Evolutionary conservation across 129 eudicot genomes (phyloP), one percentile per base, ranked within the genome.

Genomic region (Smallanthus sonchifolius): DNA sequence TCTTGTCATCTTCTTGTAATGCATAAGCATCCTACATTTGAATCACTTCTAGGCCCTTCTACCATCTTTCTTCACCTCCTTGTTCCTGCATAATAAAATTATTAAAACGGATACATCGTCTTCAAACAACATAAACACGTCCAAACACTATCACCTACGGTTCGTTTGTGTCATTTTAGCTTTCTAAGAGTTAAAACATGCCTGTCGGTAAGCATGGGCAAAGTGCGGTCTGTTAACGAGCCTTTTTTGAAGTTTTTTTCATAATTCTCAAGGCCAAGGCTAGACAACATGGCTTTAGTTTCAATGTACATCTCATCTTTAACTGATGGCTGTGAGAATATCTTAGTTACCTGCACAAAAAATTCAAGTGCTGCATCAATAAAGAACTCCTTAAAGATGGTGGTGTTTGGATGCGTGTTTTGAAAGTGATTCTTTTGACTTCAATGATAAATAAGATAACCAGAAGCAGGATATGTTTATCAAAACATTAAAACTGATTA

Each of bases 11-110:
- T n/a, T n/a, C n/a, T n/a, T n/a, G n/a, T n/a, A n/a, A n/a, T n/a
- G n/a, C n/a, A n/a, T n/a, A n/a, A n/a, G n/a, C n/a, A n/a, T n/a
- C n/a, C n/a, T n/a, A n/a, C 54, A 37, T 64, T 40, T 74, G 70
- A 34, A 45, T 16, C 30, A 67, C 6, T 9, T 52, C 68, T 77
- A 69, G 6, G 74, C 10, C 70, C 55, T 19, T 43, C 65, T 35
- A 49, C 71, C 72, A 59, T 66, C 56, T 71, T 70, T 70, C 72
- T 70, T 78, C 71, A 47, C 77, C 42, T 78, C 82, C 35, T 48
- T 78, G 65, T 6, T 70, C 77, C 77, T 78, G 67, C 74, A 52
- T 15, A 32, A 47, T 39, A 40, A 60, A 45, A 45, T 14, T n/a
- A n/a, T n/a, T n/a, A n/a, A n/a, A n/a, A n/a, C n/a, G 16, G 7